Base-by-base conservation (phyloP, 2,329 filamentous ascomycete species). In the Podosphaera leucotricha region DNA sequence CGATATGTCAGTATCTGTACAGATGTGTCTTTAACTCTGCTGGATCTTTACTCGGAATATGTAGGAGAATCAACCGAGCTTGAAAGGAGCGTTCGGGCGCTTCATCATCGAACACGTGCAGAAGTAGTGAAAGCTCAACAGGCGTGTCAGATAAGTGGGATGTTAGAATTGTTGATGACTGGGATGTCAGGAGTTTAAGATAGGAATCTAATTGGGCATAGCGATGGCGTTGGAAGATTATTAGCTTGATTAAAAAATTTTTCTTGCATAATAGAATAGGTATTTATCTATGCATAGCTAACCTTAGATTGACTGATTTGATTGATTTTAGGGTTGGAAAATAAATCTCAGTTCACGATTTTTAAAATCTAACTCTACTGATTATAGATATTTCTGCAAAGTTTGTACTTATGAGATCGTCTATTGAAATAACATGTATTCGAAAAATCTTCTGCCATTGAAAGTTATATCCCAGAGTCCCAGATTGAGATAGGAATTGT, bases 11-110 rank as follows among this genome's bases (percentile, higher is more conserved):
- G 70, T 47, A 64, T 93, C 28, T 85, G 82, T 55, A 80, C 85
- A 20, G 87, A 95, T 60, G 74, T 90, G 19, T 77, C 79, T 15
- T 71, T 92, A 55, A 69, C 85, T 47, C 66, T 95, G 30, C 65
- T 95, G 18, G 87, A 98, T 55, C 65, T 95, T 33, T 98, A 95
- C 59, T 76, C 80, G 24, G 77, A 82, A 57, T 80, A 84, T 52
- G 68, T 85, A 20, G 80, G 74, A 2, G 75, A 76, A 42, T 85
- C 79, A 30, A 67, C 72, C 6, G 75, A 81, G 58, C 70, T 95
- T 45, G 76, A 82, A 48, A 67, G 67, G 42, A 68, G 77, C 41
- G 75, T 95, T 54, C 68, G 72, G 52, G 67, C 66, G 41, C 65
- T 94, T 49, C 75, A 80, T 57, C 64, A 69, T 39, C 67, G 77